Evolutionary conservation across 495 filamentous ascomycete species (phyloP).

Genomic region (Delitschia confertaspora): DNA sequence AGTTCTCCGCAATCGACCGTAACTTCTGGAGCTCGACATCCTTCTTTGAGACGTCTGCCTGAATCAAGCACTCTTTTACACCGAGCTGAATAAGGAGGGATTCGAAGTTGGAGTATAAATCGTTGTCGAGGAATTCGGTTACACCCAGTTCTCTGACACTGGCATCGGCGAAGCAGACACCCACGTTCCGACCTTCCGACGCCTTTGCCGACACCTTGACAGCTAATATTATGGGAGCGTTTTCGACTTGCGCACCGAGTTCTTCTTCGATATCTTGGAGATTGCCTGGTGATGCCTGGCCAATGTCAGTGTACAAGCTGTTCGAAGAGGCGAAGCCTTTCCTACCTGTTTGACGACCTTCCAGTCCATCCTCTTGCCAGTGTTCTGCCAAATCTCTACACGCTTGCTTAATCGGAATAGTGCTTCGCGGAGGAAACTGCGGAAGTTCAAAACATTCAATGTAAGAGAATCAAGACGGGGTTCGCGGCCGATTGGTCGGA

Average conservation of each 20-base stretch:
- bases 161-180: conserved; percentile 96
- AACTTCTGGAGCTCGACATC: conserved; percentile 88
- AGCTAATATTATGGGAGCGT: conserved; percentile 85
- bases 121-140: conserved; percentile 96
- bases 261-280: conserved; percentile 97
- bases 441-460: conserved; percentile 85
- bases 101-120: conserved; percentile 97
- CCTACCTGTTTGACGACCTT: conserved; percentile 75
- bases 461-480: conserved; percentile 85
- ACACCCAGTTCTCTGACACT: conserved; percentile 93
- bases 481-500: conserved; percentile 77
- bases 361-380: conserved; percentile 73
- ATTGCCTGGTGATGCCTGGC: conserved; percentile 77
- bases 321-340: conserved; percentile 85
- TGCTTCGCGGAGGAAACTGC: conserved; percentile 90
- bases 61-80: conserved; percentile 85
- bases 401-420: conserved; percentile 84
- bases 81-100: conserved; percentile 92
- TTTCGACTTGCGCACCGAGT: conserved; percentile 76
- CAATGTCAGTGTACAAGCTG: conserved; percentile 65
- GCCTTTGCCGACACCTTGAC: conserved; percentile 88
- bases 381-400: conserved; percentile 72
- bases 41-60: conserved; percentile 64
- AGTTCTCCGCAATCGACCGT: conserved; percentile 77
- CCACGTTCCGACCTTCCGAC: conserved; percentile 73